A percentile compares a stretch with the other conserved stretches of the same genome.
phyloP scores from a whole-genome alignment of 805 yeast species.

The Cyberlindnera amylophila region DNA sequence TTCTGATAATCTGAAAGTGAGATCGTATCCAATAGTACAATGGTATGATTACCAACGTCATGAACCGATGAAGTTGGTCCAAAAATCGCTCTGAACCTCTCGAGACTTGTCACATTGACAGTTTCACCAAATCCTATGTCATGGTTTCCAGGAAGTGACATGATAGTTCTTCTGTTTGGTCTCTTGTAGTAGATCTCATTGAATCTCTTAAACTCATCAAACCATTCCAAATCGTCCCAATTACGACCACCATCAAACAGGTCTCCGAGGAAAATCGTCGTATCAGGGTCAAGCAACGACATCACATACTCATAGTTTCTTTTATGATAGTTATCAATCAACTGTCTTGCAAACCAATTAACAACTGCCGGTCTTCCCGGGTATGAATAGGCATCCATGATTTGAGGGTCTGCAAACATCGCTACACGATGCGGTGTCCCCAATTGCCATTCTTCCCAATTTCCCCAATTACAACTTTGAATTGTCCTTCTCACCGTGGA shows the following conservation, averaged over 20 bases:
- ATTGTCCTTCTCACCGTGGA: slow-evolving; percentile 43
- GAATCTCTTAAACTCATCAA: slow-evolving; percentile 66
- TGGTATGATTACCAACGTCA: slow-evolving; percentile 63
- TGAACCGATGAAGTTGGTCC: slow-evolving; percentile 60
- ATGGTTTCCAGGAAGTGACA: slow-evolving; percentile 85
- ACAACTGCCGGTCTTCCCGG: slow-evolving; percentile 57
- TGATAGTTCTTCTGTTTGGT: slow-evolving; percentile 39
- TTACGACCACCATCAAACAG: slow-evolving; percentile 92
- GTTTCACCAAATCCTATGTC: slow-evolving; percentile 91
- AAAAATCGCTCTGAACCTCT: slow-evolving; percentile 66
- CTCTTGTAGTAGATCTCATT: slow-evolving; percentile 58
- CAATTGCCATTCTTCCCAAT: slow-evolving; percentile 59
- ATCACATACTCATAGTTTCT: slow-evolving; percentile 67
- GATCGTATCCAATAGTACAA: slow-evolving; percentile 78
- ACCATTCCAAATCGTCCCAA: slow-evolving; percentile 73
- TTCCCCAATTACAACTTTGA: slow-evolving; percentile 53
- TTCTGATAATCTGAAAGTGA: slow-evolving; percentile 63
- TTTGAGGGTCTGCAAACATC: slow-evolving; percentile 89
- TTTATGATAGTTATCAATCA: slow-evolving; percentile 77
- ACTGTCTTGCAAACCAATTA: slow-evolving; percentile 50
- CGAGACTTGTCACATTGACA: slow-evolving; percentile 49
- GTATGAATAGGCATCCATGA: slow-evolving; percentile 85
- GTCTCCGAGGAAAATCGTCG: slow-evolving; percentile 82
- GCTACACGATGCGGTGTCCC: slow-evolving; percentile 47
- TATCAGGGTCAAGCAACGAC: slow-evolving; percentile 61